Conservation (phyloP, 352 stramenopile species). For the Ophiocytium majus region DNA sequence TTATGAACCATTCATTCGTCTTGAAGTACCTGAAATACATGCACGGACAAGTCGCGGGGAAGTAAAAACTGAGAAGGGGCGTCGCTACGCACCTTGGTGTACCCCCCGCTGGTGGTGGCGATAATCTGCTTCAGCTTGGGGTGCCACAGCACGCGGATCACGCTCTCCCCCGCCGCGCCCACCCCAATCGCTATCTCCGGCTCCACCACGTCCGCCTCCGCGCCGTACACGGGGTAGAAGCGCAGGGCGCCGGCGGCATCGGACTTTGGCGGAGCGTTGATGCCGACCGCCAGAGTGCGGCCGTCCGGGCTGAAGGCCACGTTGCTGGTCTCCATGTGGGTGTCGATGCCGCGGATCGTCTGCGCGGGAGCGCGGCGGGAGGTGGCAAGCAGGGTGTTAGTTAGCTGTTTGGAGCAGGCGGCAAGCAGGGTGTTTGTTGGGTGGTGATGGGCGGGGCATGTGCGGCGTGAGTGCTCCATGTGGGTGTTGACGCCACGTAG, state of each 20-base stretch:
- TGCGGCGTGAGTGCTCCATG: too few relatives aligned
- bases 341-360: constrained; percentile 55
- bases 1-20: too few relatives aligned
- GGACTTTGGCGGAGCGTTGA: constrained; percentile 57
- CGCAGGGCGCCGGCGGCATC: constrained; percentile 31
- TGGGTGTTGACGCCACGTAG: too few relatives aligned
- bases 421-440: too few relatives aligned
- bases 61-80: too few relatives aligned
- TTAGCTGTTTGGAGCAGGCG: too few relatives aligned
- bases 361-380: background rate
- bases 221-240: constrained; percentile 52
- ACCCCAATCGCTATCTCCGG: constrained; percentile 51
- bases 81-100: constrained; percentile 58
- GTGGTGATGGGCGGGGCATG: too few relatives aligned
- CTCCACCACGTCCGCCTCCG: constrained; percentile 44
- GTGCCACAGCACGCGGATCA: constrained; percentile 67
- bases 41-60: too few relatives aligned
- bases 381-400: too few relatives aligned
- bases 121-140: constrained; percentile 71
- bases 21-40: too few relatives aligned
- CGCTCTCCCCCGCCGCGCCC: constrained; percentile 60
- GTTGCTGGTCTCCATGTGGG: constrained; percentile 60
- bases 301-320: constrained; percentile 69
- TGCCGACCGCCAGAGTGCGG: constrained; percentile 64
- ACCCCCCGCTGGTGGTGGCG: constrained; percentile 61